Percentiles rank a stretch among this genome's conserved stretches.
Conservation (phyloP, 2,329 filamentous ascomycete species). For the Mariannaea elegans region DNA sequence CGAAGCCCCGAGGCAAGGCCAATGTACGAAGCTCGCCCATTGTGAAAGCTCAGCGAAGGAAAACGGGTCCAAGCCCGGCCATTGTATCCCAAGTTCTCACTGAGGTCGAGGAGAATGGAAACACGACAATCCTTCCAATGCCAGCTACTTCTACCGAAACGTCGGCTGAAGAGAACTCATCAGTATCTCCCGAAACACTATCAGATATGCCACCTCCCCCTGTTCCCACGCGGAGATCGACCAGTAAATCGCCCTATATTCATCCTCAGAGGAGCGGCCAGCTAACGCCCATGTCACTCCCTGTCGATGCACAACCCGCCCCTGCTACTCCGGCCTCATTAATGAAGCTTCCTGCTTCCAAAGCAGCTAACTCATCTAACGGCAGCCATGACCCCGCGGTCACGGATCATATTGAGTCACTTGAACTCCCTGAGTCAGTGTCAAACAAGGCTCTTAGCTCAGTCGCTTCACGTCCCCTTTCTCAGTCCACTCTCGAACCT, state of each 20-base stretch:
- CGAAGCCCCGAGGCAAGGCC: slow-evolving; percentile 61
- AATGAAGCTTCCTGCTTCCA: slow-evolving; percentile 76
- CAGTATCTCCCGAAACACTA: slow-evolving; percentile 70
- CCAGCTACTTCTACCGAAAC: slow-evolving; percentile 58
- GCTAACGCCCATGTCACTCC: slow-evolving; percentile 34
- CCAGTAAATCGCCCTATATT: slow-evolving; percentile 74
- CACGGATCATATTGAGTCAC: slow-evolving; percentile 64
- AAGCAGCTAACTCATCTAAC: slow-evolving; percentile 56
- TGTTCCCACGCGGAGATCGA: slow-evolving; percentile 71
- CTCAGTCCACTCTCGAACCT: slow-evolving; percentile 49
- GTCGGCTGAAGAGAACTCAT: slow-evolving; percentile 68
- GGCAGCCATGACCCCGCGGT: slow-evolving; percentile 52
- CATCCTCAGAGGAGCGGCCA: slow-evolving; percentile 57
- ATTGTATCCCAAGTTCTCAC: slow-evolving; percentile 65
- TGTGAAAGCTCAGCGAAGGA: slow-evolving; percentile 70
- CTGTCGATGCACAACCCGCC: slow-evolving; percentile 47
- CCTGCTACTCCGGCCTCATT: slow-evolving; percentile 79
- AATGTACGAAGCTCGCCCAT: slow-evolving; percentile 77
- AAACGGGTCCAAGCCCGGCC: slow-evolving; percentile 60
- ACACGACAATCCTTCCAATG: slow-evolving; percentile 49
- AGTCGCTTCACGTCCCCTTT: slow-evolving; percentile 54
- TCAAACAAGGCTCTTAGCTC: slow-evolving; percentile 42
- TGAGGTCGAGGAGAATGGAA: slow-evolving; percentile 59
- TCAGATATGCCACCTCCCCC: slow-evolving; percentile 75
- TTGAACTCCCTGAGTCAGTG: slow-evolving; percentile 77